Evolutionary conservation across 768 basidiomycete genomes (phyloP).

Genomic region (Boletus barrowsii): DNA sequence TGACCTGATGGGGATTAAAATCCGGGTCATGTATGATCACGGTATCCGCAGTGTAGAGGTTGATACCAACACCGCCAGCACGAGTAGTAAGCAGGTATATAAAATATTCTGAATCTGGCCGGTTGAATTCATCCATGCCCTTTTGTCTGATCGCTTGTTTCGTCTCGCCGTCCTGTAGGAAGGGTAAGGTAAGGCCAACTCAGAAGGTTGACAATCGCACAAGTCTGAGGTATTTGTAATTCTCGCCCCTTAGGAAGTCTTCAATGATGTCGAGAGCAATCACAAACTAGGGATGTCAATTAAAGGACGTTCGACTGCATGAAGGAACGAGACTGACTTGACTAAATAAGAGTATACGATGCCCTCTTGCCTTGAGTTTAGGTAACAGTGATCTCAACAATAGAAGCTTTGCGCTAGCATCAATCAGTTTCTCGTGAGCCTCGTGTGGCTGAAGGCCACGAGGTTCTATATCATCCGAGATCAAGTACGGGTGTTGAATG

Average conservation of each 20-base stretch:
- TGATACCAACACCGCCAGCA: constrained; percentile 93
- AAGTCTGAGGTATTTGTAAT: constrained; percentile 72
- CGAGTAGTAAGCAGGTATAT: constrained; percentile 91
- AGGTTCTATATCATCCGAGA: constrained; percentile 77
- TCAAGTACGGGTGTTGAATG: constrained; percentile 89
- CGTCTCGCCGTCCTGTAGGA: constrained; percentile 79
- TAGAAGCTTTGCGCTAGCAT: constrained; percentile 81
- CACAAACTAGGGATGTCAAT: constrained; percentile 59
- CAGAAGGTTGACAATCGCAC: constrained; percentile 38
- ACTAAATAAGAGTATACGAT: constrained; percentile 88
- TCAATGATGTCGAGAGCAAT: constrained; percentile 85
- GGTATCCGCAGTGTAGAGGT: constrained; percentile 89
- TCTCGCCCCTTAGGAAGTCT: constrained; percentile 84
- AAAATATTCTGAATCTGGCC: constrained; percentile 79
- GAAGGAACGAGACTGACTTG: constrained; percentile 51
- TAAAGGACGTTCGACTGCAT: neutral
- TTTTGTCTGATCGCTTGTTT: constrained; percentile 85
- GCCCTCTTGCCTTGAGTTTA: constrained; percentile 79
- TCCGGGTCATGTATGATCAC: constrained; percentile 94
- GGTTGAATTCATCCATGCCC: constrained; percentile 94
- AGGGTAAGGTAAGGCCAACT: constrained; percentile 5
- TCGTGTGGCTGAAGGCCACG: constrained; percentile 51
- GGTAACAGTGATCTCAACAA: constrained; percentile 76
- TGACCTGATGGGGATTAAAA: constrained; percentile 94
- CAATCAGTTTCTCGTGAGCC: constrained; percentile 75